Base-by-base conservation (phyloP, 441 rosid species). In the Populus hybrid region DNA sequence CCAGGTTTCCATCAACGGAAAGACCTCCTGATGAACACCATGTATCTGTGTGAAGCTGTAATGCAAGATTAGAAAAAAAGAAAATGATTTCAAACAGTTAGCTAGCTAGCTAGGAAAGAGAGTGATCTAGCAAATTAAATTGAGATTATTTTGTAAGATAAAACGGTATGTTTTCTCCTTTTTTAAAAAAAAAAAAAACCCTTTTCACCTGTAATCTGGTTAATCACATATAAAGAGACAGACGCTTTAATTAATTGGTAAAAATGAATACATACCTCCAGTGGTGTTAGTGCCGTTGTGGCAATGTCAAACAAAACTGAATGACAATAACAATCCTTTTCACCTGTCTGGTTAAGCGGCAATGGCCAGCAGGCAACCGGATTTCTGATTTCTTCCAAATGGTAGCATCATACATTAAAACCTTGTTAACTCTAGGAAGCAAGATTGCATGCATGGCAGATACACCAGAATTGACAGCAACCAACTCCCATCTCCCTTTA, bases 1-100 rank as follows among this genome's bases (percentile, higher is more conserved):
- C 87, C 11, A 92, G 32, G 28, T 79, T 82, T 2, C 94, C 97
- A 1, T 92, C 83, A 4, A 77, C 61, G 0, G 81, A 76, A 4
- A 91, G 87, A 21, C 90, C 94, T 26, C 96, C 92, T 0, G 92
- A 89, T 6, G 96, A 91, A 81, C 96, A 91, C 91, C 96, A 90
- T 5, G 96, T 88, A 73, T 91, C 95, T 0, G 88, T 84, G 12
- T 78, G 35, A 18, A 86, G 77, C 90, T 86, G 79, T 21, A 5
- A 42, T 2, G 20, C 20, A 59, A 35, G 64, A 34, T 34, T 34
- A 34, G 5, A 32, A 24, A 64, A 3, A 18, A 35, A 34, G 35
- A 34, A 5, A 34, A 34, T 34, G 35, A 46, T 21, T 68, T 23
- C 38, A 20, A 46, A 42, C 8, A 5, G 2, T 34, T n/a, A 30